Conservation (phyloP, 495 filamentous ascomycete genomes). For the Mycothermus thermophilus region DNA sequence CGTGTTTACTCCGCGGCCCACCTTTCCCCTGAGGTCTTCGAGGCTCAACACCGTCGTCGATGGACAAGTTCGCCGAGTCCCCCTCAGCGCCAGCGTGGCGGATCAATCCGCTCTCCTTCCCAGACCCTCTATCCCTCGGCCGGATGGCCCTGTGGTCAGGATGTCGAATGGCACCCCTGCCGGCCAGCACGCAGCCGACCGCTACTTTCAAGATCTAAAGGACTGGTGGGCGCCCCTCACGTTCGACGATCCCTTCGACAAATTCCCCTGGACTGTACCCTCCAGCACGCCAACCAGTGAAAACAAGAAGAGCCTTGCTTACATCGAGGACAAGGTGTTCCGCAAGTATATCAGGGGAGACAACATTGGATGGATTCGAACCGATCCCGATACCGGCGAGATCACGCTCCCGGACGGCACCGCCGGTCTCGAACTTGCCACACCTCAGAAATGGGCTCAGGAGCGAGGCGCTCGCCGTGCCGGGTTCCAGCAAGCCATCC, state of each 20-base stretch:
- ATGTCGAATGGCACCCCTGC: conserved; percentile 4
- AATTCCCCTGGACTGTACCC: neutral
- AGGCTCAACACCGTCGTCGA: conserved; percentile 13
- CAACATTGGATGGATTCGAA: conserved; percentile 1
- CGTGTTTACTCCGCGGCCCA: conserved; percentile 3
- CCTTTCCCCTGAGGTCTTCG: conserved; percentile 5
- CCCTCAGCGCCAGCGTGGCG: conserved; percentile 1
- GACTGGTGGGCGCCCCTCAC: conserved; percentile 1
- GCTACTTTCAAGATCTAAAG: conserved; percentile 1
- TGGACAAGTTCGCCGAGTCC: conserved; percentile 7
- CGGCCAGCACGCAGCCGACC: neutral
- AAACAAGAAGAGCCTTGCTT: conserved; percentile 3
- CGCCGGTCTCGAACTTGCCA: neutral
- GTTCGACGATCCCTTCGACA: too few relatives aligned
- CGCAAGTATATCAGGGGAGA: neutral
- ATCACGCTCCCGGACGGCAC: conserved; percentile 7
- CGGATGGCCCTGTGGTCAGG: conserved; percentile 3
- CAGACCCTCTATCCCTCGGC: conserved; percentile 1
- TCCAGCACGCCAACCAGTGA: neutral
- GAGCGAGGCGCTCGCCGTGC: conserved; percentile 28
- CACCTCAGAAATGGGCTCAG: conserved; percentile 6
- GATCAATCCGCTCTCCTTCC: conserved; percentile 5
- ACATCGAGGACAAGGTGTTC: conserved; percentile 7
- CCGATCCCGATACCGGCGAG: conserved; percentile 3
- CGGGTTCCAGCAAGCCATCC: conserved; percentile 26